These are phyloP conservation scores for Rosa multiflora DNA, from an alignment of 306 rosid species.

Conservation along the genomic window DNA sequence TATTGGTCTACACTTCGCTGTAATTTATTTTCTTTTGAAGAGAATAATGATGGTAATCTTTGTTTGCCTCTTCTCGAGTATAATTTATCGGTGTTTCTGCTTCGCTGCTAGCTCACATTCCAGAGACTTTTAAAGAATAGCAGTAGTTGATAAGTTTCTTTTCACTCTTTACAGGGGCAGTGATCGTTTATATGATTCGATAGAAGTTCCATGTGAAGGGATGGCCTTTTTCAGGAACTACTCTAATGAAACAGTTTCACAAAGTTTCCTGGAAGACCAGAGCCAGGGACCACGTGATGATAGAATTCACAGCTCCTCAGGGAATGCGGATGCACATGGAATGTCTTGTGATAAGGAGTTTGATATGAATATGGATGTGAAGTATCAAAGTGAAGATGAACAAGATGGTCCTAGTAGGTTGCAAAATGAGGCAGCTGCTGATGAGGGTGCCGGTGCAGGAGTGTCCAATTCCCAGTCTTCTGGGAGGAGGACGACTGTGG, in stretches of 20 bases:
- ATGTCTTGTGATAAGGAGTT: slow-evolving; percentile 74
- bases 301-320: slow-evolving; percentile 52
- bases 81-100: neutral
- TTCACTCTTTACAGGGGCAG: slow-evolving; percentile 27
- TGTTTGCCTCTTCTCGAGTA: too few relatives aligned
- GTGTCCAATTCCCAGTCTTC: slow-evolving; percentile 51
- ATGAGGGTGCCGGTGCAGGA: slow-evolving; percentile 47
- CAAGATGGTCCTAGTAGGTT: slow-evolving; percentile 49
- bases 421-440: slow-evolving; percentile 55
- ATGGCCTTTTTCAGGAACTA: slow-evolving; percentile 92
- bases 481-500: slow-evolving; percentile 62
- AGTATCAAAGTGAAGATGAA: slow-evolving; percentile 74
- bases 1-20: slow-evolving; percentile 17
- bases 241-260: slow-evolving; percentile 69
- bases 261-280: slow-evolving; percentile 64
- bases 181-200: slow-evolving; percentile 26
- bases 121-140: slow-evolving; percentile 23
- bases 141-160: slow-evolving; percentile 20
- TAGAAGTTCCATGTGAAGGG: slow-evolving; percentile 49
- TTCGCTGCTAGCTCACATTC: slow-evolving; percentile 34
- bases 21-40: slow-evolving; percentile 1
- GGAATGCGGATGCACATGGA: slow-evolving; percentile 57
- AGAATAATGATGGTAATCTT: too few relatives aligned
- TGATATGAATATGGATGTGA: slow-evolving; percentile 76
- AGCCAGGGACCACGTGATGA: slow-evolving; percentile 54